Evolutionary conservation across 192 early-diverging fungal species (phyloP), one percentile per base, ranked within the genome.

Genomic region (Coemansia sp.): DNA sequence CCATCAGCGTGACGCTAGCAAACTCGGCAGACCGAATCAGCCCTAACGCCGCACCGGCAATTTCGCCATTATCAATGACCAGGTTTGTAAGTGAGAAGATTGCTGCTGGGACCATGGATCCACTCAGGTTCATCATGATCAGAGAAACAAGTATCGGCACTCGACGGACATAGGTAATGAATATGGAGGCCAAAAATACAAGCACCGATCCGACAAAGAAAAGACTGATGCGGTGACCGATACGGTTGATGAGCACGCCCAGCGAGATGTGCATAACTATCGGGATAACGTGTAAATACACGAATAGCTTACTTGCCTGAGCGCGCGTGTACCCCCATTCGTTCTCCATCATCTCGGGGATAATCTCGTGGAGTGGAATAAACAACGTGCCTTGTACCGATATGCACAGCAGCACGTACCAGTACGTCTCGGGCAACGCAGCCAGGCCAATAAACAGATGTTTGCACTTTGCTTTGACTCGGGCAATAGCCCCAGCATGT

Each of bases 161-260:
- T 21, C 56, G 39, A 22, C 74, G 66, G 9, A 80, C 66, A 68
- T 69, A 75, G 1, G 74, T 39, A 37, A 74, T 68, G 14, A 80
- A 65, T 29, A 80, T 27, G n/a, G 78, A 64, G 0, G 78, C 78
- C 52, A 81, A 14, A 48, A 74, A 71, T 10, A 70, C 64, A 3
- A 77, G 49, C 23, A 69, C 58, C 10, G 78, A 81, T 8, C 78
- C 78, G 19, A 58, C 66, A 16, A 77, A 45, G 47, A 77, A 77
- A 11, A 88, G 53, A 50, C 68, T 71, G 14, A 84, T 62, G 12
- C 85, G 81, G 27, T 65, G 65, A 1, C 87, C 87, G 26, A 83
- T 65, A 9, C 69, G 75, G 57, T 88, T 85, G 68, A 88, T 85
- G 27, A 85, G 54, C 22, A 85, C 64, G 31, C 87, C 87, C n/a